Base-by-base conservation (phyloP, 345 rosid species). In the Odontarrhena argentea region DNA sequence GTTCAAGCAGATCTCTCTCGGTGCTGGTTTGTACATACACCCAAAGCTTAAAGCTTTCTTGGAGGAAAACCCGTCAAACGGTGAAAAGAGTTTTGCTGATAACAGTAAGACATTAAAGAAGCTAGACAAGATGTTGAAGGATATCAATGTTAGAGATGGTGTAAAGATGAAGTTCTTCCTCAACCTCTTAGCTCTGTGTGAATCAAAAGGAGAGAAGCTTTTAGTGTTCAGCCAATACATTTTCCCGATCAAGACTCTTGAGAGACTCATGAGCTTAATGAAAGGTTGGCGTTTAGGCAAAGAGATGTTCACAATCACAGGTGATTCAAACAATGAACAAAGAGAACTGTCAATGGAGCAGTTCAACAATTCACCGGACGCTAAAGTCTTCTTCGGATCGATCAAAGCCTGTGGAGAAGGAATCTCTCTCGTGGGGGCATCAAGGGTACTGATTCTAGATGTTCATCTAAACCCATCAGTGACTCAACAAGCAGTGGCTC, bases 401-500 rank as follows among this genome's bases (percentile, higher is more conserved):
- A 94, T 94, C 11, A 88, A 74, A 78, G 96, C 97, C 0, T 94
- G 99, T 42, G 99, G 97, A 8, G 97, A 94, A 74, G 99, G 99
- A n/a, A 83, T 94, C 15, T 94, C 97, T 3, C 48, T 94, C 38
- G 97, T 94, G 30, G 99, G 99, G 8, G 99, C 95, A 41, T 94
- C 96, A 0, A 76, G 96, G 2, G 73, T 94, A 10, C 56, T 94
- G 45, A 85, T 94, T 49, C 76, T 94, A 15, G 99, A 91, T 70
- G 95, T 91, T 50, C 99, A 79, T 70, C 81, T 88, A 4, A 94
- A 94, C 76, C 99, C 99, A 7, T 94, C 99, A 0, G 99, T 94
- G 54, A 91, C 99, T 14, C 96, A 91, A n/a, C 96, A 94, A 80
- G 97, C 95, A 0, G 83, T 91, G 45, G 91, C 91, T 24, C 82